Base-by-base conservation (phyloP, 306 rosid species). In the Echinosophora koreensis region DNA sequence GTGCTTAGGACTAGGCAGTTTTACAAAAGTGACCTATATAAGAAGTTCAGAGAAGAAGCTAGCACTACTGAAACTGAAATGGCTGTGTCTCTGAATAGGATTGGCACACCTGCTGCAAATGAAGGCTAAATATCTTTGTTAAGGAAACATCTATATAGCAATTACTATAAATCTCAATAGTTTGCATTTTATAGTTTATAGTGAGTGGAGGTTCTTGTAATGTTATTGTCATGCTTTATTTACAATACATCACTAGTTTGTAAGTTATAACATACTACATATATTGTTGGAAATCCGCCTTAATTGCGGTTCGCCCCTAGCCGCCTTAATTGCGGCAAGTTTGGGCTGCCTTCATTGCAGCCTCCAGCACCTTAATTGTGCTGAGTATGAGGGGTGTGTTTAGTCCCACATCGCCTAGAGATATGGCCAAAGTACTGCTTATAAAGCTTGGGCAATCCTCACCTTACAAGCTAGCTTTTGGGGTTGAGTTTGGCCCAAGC, bases 1-100 rank as follows among this genome's bases (percentile, higher is more conserved):
- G 89, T 86, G 50, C 15, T 49, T 5, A 81, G 92, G 75, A 86
- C 92, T 6, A 81, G 86, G 51, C 69, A 72, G 38, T 88, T 88
- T 5, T 88, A 88, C 64, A 79, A 51, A 76, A 52, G 84, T 64
- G 89, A 84, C 18, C 81, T 88, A 35, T 88, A 86, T 42, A 58
- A 86, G 85, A 88, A 69, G 64, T 88, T 86, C 10, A 74, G 80
- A 61, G 85, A 86, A 4, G 87, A 83, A 62, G 56, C 13, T 27
- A 34, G 4, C 55, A 41, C 3, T 61, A 44, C 5, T 17, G 85
- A 77, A 56, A 34, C 63, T 59, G 80, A 84, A 77, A 73, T 68
- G 46, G 76, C 11, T 61, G 49, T 56, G 8, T 52, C 57, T 49
- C 72, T 56, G 18, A 70, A 71, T 63, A 66, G 27, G 41, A 30